Base-by-base conservation (phyloP, 495 filamentous ascomycete species). In the Aspergillus sparsus region DNA sequence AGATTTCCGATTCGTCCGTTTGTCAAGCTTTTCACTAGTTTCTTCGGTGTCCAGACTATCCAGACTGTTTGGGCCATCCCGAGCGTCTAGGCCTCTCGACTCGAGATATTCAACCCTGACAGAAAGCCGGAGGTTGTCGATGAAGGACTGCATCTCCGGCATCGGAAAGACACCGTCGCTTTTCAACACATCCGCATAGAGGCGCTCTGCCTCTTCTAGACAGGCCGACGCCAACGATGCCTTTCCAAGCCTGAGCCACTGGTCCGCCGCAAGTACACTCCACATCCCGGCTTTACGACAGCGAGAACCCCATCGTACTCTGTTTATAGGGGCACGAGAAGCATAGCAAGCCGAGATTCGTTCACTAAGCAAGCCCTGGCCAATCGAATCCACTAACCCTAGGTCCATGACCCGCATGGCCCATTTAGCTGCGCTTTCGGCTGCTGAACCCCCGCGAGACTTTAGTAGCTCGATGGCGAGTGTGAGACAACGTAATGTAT, bases 341-440 rank as follows among this genome's bases (percentile, higher is more conserved):
- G 85, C 85, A 71, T 92, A 97, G 74, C 92, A 96, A 2, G 89
- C 84, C 5, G 90, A 87, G 9, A 96, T 80, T 36, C 95, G 83
- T 74, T 98, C 93, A 7, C 86, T 89, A 55, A 95, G 80, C 13
- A 98, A 78, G 0, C 90, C 88, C 60, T 90, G 85, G 7, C 90
- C 90, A 3, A 93, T 77, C 0, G 86, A 79, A 16, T 90, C 90
- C 2, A 89, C 74, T 36, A 96, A 74, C 9, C 84, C 84, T 59
- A 87, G 82, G 62, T 98, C 94, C 35, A 96, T 84, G 54, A 92
- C 77, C 60, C 86, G 82, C 54, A 85, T 85, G 52, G 87, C 90
- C 92, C 92, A 97, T 66, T 81, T 85, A 46, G 92, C 91, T 8
- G 92, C 92, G 65, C 92, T 91, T 70, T 97, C 94, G 1, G 89